Evolutionary conservation across 2,329 filamentous ascomycete genomes (phyloP).

Genomic region (Iodosphaeria phyllophila): DNA sequence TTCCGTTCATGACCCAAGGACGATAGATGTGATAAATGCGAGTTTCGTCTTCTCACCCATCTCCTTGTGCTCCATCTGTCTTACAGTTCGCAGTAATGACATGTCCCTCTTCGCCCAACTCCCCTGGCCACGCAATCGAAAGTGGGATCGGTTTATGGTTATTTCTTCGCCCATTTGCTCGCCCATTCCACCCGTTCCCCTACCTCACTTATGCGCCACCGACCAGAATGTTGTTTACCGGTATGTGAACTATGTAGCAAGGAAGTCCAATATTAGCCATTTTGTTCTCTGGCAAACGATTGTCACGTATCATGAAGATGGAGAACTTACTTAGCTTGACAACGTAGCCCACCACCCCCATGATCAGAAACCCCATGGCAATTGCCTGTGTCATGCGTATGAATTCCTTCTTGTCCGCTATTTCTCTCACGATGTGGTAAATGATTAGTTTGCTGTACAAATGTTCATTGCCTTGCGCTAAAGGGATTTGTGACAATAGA

Average conservation of each 20-base stretch:
- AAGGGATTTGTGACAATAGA: slow-evolving; percentile 1
- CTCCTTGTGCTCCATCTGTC: too few species aligned
- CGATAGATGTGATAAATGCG: too few species aligned
- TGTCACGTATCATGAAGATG: background rate
- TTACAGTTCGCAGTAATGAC: too few species aligned
- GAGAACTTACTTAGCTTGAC: slow-evolving; percentile 44
- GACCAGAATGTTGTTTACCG: slow-evolving; percentile 52
- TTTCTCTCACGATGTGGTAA: too few species aligned
- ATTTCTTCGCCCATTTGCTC: background rate
- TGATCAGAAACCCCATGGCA: slow-evolving; percentile 46
- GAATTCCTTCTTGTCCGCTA: slow-evolving; percentile 33
- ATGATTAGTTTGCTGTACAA: too few species aligned
- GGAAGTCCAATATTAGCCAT: slow-evolving; percentile 1
- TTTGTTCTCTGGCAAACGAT: background rate
- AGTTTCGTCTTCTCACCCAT: too few species aligned
- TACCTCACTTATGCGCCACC: slow-evolving; percentile 34
- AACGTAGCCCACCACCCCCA: slow-evolving; percentile 43
- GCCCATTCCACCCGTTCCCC: background rate
- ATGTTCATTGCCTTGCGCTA: too few species aligned
- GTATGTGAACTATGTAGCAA: slow-evolving; percentile 37
- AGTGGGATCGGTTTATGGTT: too few species aligned
- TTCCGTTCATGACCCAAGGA: too few species aligned
- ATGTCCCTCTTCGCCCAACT: too few species aligned
- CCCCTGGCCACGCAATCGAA: too few species aligned
- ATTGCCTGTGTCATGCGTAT: slow-evolving; percentile 37